phyloP scores from a whole-genome alignment of 148 eudicot species.

The Agrostemma githago region DNA sequence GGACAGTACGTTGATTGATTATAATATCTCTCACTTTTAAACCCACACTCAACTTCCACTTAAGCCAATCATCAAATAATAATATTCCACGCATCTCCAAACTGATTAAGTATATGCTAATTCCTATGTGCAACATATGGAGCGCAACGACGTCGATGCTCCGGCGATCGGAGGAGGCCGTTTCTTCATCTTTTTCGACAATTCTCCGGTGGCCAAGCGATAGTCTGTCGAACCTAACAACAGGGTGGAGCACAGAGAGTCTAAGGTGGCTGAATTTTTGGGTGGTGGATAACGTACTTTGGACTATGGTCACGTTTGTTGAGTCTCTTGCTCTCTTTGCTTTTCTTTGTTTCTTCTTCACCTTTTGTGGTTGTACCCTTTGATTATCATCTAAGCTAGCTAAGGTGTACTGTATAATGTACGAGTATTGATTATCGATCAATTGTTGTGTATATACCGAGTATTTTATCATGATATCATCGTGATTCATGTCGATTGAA shows the following conservation, averaged over 20 bases:
- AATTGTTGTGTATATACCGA: no score
- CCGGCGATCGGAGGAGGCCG: slow-evolving; percentile 36
- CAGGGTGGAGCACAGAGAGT: slow-evolving; percentile 15
- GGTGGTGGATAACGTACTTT: slow-evolving; percentile 44
- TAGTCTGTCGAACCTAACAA: slow-evolving; percentile 20
- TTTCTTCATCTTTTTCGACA: slow-evolving; percentile 25
- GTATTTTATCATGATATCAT: no score
- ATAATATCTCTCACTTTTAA: background rate
- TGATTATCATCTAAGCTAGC: slow-evolving; percentile 10
- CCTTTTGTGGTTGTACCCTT: slow-evolving; percentile 60
- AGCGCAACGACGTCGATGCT: slow-evolving; percentile 18
- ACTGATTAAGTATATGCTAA: background rate
- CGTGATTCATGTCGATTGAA: no score
- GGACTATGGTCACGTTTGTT: slow-evolving; percentile 35
- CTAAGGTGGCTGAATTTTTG: slow-evolving; percentile 42
- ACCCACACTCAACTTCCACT: slow-evolving; percentile 8
- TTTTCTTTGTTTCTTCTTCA: slow-evolving; percentile 49
- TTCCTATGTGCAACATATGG: slow-evolving; percentile 25
- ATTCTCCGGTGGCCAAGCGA: slow-evolving; percentile 42
- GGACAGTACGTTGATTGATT: no score
- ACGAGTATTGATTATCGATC: no score
- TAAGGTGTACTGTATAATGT: no score
- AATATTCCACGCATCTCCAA: background rate
- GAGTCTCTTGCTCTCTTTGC: slow-evolving; percentile 48
- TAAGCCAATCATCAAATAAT: background rate